Percentiles rank a stretch among this genome's conserved stretches.
phyloP scores from a whole-genome alignment of 1,139 yeast genomes.

The Magnusiomyces ingens region DNA sequence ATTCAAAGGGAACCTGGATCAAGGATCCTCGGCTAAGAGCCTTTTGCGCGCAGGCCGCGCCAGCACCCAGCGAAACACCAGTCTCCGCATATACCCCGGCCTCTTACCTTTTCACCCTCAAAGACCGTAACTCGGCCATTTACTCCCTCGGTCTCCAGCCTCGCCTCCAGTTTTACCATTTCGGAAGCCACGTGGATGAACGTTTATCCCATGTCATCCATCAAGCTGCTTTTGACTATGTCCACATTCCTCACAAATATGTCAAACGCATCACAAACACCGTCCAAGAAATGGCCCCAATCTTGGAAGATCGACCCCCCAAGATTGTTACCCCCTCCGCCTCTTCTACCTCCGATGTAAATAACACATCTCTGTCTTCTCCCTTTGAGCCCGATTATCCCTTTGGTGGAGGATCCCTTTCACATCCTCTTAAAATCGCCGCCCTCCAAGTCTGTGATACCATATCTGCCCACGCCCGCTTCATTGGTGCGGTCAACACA shows the following conservation, averaged over 20 bases:
- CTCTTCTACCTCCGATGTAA: neutral
- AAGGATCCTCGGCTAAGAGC: neutral
- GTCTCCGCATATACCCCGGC: conserved; percentile 13
- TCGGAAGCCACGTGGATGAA: conserved; percentile 15
- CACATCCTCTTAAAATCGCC: conserved; percentile 15
- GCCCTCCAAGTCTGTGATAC: conserved; percentile 13
- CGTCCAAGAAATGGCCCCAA: conserved; percentile 10
- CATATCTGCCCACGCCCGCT: conserved; percentile 52
- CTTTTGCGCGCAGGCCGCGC: neutral
- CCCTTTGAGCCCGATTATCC: neutral
- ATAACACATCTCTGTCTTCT: too few relatives aligned
- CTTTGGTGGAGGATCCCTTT: conserved; percentile 19
- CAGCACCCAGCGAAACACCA: neutral
- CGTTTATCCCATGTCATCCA: conserved; percentile 8
- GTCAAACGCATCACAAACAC: conserved; percentile 4
- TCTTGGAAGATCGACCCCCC: conserved; percentile 11
- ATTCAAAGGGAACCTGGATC: neutral
- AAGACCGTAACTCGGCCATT: conserved; percentile 17
- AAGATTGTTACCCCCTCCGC: neutral
- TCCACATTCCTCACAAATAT: conserved; percentile 16
- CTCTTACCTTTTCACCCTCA: conserved; percentile 15
- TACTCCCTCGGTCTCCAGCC: conserved; percentile 18
- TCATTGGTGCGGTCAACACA: conserved; percentile 82
- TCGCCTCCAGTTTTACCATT: conserved; percentile 17
- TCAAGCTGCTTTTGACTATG: conserved; percentile 12